These are phyloP conservation scores for Gautieria morchelliformis DNA, from an alignment of 768 basidiomycete genomes.

Conservation along the genomic window DNA sequence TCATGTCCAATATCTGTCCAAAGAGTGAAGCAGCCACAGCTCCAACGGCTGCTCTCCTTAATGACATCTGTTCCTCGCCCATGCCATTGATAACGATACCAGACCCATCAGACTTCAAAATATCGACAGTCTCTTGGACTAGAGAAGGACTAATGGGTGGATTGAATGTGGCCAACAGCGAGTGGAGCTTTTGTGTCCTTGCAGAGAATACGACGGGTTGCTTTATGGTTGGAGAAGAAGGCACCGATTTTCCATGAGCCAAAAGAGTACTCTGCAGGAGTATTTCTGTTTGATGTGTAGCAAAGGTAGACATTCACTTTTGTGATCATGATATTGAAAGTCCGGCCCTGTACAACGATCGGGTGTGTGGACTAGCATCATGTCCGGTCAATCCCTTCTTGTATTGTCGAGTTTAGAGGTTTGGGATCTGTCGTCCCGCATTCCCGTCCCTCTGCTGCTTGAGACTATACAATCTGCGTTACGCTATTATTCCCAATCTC, in stretches of 20 bases:
- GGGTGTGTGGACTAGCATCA: background rate
- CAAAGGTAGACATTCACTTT: background rate
- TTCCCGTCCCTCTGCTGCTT: background rate
- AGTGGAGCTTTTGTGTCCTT: slow-evolving; percentile 4
- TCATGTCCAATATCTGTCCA: slow-evolving; percentile 51
- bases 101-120: background rate
- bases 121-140: background rate
- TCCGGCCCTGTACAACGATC: too few species aligned
- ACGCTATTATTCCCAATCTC: background rate
- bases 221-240: background rate
- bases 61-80: background rate
- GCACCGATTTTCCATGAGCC: background rate
- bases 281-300: background rate
- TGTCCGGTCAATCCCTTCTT: background rate
- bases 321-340: background rate
- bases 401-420: slow-evolving; percentile 2
- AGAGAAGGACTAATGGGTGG: background rate
- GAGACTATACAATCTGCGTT: background rate
- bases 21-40: slow-evolving; percentile 32
- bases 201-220: background rate
- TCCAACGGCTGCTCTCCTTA: background rate
- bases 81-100: background rate
- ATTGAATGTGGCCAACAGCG: slow-evolving; percentile 1
- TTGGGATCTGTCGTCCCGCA: background rate
- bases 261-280: background rate